These are phyloP conservation scores for Periglandula ipomoeae DNA, from an alignment of 2,329 filamentous ascomycete species.

Conservation along the genomic window DNA sequence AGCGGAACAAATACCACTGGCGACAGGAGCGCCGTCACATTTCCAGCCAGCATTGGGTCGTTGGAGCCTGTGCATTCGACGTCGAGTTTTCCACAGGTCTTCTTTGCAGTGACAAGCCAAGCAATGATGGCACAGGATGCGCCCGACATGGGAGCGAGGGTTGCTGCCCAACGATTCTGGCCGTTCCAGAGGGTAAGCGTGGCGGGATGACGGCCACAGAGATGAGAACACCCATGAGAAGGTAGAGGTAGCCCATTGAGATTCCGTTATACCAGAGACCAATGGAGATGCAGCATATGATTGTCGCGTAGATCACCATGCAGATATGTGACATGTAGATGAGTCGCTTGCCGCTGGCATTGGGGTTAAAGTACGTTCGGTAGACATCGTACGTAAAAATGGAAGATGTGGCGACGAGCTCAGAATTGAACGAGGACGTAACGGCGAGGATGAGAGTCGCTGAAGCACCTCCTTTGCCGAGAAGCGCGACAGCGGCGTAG, in stretches of 20 bases:
- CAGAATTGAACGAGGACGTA: slow-evolving; percentile 72
- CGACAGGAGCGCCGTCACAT: slow-evolving; percentile 72
- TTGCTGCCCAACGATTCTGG: slow-evolving; percentile 66
- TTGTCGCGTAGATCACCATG: slow-evolving; percentile 61
- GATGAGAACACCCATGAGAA: slow-evolving; percentile 89
- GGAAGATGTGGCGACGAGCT: slow-evolving; percentile 79
- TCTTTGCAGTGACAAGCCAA: slow-evolving; percentile 68
- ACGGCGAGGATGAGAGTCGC: slow-evolving; percentile 76
- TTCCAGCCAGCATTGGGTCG: slow-evolving; percentile 79
- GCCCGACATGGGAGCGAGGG: slow-evolving; percentile 57
- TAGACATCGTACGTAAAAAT: slow-evolving; percentile 86
- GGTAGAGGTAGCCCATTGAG: slow-evolving; percentile 79
- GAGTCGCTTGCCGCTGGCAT: slow-evolving; percentile 63
- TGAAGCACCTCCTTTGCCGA: slow-evolving; percentile 72
- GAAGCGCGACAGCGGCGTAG: slow-evolving; percentile 72
- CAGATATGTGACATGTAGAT: slow-evolving; percentile 71
- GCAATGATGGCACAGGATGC: slow-evolving; percentile 57
- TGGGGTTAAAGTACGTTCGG: slow-evolving; percentile 75
- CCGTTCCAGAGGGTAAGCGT: slow-evolving; percentile 72
- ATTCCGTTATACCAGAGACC: slow-evolving; percentile 67
- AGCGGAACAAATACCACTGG: slow-evolving; percentile 67
- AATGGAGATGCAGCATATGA: slow-evolving; percentile 71
- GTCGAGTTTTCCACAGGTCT: slow-evolving; percentile 56
- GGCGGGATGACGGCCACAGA: slow-evolving; percentile 77
- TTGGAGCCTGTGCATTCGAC: slow-evolving; percentile 73